Evolutionary conservation across 164 flowering plant genomes (phyloP), one percentile per base, ranked within the genome.

Genomic region (Brasenia schreberi): DNA sequence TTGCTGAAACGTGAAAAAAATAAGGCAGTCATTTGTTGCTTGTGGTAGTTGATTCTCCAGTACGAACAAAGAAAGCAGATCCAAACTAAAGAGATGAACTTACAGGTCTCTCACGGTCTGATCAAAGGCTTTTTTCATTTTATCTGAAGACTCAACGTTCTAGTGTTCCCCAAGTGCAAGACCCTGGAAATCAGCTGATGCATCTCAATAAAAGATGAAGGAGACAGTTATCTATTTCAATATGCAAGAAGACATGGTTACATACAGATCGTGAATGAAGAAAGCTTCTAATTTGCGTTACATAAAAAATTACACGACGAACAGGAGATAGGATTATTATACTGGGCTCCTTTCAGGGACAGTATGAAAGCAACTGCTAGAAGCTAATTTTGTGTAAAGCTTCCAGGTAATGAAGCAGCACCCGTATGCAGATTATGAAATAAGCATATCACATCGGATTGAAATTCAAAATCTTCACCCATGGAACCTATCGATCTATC

Each of bases 101-200:
- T 81, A 92, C 98, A 92, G 66, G 78, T 92, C 98, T 70, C 98
- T 80, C 43, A 92, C 87, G 78, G 96, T 92, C 80, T 92, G 98
- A 79, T 64, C 98, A 67, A 92, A 68, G 67, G 78, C 98, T 78
- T 92, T 92, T 87, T 90, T 92, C 96, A 92, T 92, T 66, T 67
- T 68, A 56, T 45, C 23, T 45, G 74, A 65, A 66, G 23, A 74
- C 7, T 49, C 56, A 14, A 9, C 16, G 56, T 49, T 9, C 12
- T 49, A 14, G 56, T 49, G 16, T 4, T 49, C 12, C 16, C 16
- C 12, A 49, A 49, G 56, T 49, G 56, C 56, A 49, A 49, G 7
- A 4, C 56, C 56, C 56, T 49, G 16, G 16, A 49, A 49, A 49
- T 49, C 56, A 49, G 56, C 56, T 49, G 56, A 2, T 9, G 16